A percentile compares a stretch with the other conserved stretches of the same genome.
phyloP scores from a whole-genome alignment of 371 early-diverging fungal genomes.

The Syncephalastrum racemosum region DNA sequence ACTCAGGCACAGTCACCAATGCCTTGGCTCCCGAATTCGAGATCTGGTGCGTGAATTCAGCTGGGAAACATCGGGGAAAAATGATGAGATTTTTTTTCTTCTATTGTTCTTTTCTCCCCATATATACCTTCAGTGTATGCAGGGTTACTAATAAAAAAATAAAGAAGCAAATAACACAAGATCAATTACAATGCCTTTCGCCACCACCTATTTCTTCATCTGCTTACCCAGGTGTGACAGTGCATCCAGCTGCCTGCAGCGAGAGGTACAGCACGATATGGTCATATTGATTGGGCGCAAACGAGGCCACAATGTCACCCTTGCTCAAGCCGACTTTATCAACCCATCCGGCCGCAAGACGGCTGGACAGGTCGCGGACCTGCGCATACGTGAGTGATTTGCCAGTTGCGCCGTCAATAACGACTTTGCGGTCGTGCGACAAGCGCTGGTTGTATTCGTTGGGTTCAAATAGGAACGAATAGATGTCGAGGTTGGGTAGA shows the following conservation, averaged over 20 bases:
- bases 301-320: slow-evolving; percentile 69
- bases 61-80: slow-evolving; percentile 6
- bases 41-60: slow-evolving; percentile 23
- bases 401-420: slow-evolving; percentile 62
- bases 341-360: slow-evolving; percentile 69
- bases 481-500: slow-evolving; percentile 67
- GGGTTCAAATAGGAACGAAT: slow-evolving; percentile 56
- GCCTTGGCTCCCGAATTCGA: slow-evolving; percentile 44
- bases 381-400: slow-evolving; percentile 60
- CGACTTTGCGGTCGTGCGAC: slow-evolving; percentile 35
- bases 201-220: too few relatives aligned
- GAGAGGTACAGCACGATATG: slow-evolving; percentile 39
- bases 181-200: too few relatives aligned
- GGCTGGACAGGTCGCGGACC: slow-evolving; percentile 44
- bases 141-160: slow-evolving; percentile 16
- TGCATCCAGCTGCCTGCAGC: slow-evolving; percentile 36
- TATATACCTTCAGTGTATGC: slow-evolving; percentile 22
- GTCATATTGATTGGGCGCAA: slow-evolving; percentile 64
- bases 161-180: too few relatives aligned
- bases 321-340: slow-evolving; percentile 50
- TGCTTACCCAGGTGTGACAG: slow-evolving; percentile 36
- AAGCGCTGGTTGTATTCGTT: slow-evolving; percentile 31
- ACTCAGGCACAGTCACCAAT: slow-evolving; percentile 48
- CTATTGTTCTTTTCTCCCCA: not conserved
- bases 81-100: not conserved